Percentiles rank a stretch among this genome's conserved stretches.
Evolutionary conservation across 1,139 yeast species (phyloP).

Genomic region (Pichia sp.): DNA sequence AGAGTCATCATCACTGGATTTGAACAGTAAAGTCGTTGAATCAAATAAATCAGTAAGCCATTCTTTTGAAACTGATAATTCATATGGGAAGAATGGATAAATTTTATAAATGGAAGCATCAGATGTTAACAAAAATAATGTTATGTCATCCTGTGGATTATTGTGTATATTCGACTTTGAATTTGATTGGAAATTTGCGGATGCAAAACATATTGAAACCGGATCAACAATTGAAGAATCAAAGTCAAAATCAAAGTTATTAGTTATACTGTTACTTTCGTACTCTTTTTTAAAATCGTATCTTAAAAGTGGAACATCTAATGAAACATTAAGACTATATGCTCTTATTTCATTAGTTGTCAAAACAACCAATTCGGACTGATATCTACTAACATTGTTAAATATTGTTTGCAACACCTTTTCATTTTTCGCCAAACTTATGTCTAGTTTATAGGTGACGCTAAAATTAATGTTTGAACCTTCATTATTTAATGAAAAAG

Average conservation of each 20-base stretch:
- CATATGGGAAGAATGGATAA: conserved; percentile 49
- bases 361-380: conserved; percentile 26
- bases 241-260: conserved; percentile 3
- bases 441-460: conserved; percentile 10
- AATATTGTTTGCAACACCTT: conserved; percentile 24
- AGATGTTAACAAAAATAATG: conserved; percentile 42
- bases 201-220: conserved; percentile 45
- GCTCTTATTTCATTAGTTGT: conserved; percentile 19
- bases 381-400: conserved; percentile 24
- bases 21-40: conserved; percentile 30
- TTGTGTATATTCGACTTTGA: not conserved
- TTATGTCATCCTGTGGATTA: conserved; percentile 26
- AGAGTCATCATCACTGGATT: conserved; percentile 18
- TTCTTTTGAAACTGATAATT: conserved; percentile 31
- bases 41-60: conserved; percentile 37
- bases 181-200: conserved; percentile 13
- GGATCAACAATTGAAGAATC: conserved; percentile 27
- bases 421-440: conserved; percentile 16
- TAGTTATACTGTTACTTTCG: not conserved
- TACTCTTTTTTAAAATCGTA: conserved; percentile 15
- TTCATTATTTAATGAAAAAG: conserved; percentile 22
- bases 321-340: conserved; percentile 19
- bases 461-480: conserved; percentile 17
- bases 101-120: conserved; percentile 51
- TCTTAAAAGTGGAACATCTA: conserved; percentile 17